Evolutionary conservation across 2,329 filamentous ascomycete genomes (phyloP).

Genomic region (Botrytis fabae): DNA sequence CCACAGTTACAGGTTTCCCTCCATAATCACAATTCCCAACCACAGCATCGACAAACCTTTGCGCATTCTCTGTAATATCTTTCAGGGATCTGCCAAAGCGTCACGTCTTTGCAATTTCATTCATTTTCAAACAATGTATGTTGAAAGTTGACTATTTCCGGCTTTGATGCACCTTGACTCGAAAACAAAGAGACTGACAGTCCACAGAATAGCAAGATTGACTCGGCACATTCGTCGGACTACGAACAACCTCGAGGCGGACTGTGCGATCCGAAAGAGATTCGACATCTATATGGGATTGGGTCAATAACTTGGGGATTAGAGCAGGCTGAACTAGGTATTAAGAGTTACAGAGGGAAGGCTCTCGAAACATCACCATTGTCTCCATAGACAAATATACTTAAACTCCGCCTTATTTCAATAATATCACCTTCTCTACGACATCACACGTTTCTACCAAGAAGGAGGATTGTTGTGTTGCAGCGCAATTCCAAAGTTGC

Average conservation of each 20-base stretch:
- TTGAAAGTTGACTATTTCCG: slow-evolving; percentile 23
- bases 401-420: not conserved
- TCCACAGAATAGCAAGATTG: slow-evolving; percentile 12
- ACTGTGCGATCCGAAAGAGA: slow-evolving; percentile 10
- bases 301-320: not conserved
- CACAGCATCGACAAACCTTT: slow-evolving; percentile 39
- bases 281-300: slow-evolving; percentile 19
- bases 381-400: slow-evolving; percentile 7
- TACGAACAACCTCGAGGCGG: not conserved
- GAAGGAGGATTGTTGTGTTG: slow-evolving; percentile 4
- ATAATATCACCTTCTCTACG: not conserved
- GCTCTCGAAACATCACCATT: not conserved
- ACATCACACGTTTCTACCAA: not conserved
- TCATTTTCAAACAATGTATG: slow-evolving; percentile 38
- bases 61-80: slow-evolving; percentile 37
- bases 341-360: slow-evolving; percentile 8
- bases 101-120: slow-evolving; percentile 38
- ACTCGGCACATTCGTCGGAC: not conserved
- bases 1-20: slow-evolving; percentile 6
- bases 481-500: not conserved
- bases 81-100: slow-evolving; percentile 40
- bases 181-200: slow-evolving; percentile 22
- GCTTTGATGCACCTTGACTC: slow-evolving; percentile 4
- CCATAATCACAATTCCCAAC: slow-evolving; percentile 10
- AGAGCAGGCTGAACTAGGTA: not conserved